phyloP scores from a whole-genome alignment of 495 filamentous ascomycete genomes.

The Amniculicola lignicola region DNA sequence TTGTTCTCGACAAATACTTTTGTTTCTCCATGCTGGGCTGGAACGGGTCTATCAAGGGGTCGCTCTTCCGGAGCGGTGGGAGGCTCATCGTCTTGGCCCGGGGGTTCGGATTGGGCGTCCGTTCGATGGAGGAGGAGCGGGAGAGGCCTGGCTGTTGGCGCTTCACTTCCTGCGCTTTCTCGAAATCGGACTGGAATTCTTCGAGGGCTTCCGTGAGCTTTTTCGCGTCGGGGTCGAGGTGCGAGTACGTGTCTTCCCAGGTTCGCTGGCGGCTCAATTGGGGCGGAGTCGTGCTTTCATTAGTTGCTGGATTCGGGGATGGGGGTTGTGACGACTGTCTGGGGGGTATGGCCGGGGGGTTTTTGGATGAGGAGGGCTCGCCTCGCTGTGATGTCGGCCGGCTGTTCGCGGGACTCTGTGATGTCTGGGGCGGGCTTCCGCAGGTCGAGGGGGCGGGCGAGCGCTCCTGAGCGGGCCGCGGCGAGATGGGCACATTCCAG shows the following conservation, averaged over 20 bases:
- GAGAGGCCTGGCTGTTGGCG: slow-evolving; percentile 48
- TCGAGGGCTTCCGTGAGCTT: slow-evolving; percentile 87
- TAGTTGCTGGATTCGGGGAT: slow-evolving; percentile 4
- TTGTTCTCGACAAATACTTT: slow-evolving; percentile 81
- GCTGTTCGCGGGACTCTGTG: slow-evolving; percentile 47
- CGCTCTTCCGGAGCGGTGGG: slow-evolving; percentile 78
- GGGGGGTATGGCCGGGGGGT: background rate
- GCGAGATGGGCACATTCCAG: slow-evolving; percentile 94
- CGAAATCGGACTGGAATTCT: slow-evolving; percentile 64
- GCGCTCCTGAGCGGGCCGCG: slow-evolving; percentile 67
- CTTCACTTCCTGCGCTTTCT: slow-evolving; percentile 48
- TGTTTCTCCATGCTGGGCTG: slow-evolving; percentile 97
- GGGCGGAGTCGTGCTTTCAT: slow-evolving; percentile 28
- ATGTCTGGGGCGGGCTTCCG: slow-evolving; percentile 20
- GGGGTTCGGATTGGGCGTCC: slow-evolving; percentile 47
- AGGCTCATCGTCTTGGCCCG: slow-evolving; percentile 52
- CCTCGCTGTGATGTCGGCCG: slow-evolving; percentile 4
- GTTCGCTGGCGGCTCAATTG: slow-evolving; percentile 56
- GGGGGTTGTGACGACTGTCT: background rate
- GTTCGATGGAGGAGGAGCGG: slow-evolving; percentile 40
- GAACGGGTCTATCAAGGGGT: slow-evolving; percentile 94
- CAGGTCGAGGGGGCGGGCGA: slow-evolving; percentile 46
- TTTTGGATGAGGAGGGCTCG: slow-evolving; percentile 1
- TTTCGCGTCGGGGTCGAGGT: slow-evolving; percentile 82
- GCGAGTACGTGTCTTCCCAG: slow-evolving; percentile 58